Evolutionary conservation across 345 rosid species (phyloP), one percentile per base, ranked within the genome.

Genomic region (Hirschfeldia incana): DNA sequence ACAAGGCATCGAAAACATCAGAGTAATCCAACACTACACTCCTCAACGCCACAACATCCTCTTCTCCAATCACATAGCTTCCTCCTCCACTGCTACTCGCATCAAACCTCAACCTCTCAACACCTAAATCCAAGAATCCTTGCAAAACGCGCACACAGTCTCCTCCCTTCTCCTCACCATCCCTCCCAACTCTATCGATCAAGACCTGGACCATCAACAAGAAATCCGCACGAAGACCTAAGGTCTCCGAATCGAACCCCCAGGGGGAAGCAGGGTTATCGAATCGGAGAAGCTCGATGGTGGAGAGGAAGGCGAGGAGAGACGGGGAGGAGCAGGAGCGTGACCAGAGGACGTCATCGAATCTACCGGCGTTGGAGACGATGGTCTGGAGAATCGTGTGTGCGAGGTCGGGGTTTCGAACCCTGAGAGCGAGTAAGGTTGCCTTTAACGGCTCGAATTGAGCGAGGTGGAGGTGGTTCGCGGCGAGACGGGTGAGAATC

Each of bases 401-500:
- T 16, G 98, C 88, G 42, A 92, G 90, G 74, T 87, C 95, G 0
- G 95, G 92, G 69, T 83, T 84, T 61, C 87, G 87, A 59, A 87
- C 70, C 13, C 92, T 91, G 76, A 94, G 92, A 68, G 97, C 77
- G 29, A 85, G 86, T n/a, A 94, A 86, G 58, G 86, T 81, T 57
- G 98, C 98, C 26, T 97, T 89, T 17, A 94, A 78, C 13, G 98
- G 92, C 91, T 94, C 98, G 89, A 91, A 91, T 53, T 94, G 98
- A 36, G 93, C 94, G 15, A 94, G 84, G 79, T 89, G 84, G 66
- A 94, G 97, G 80, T 94, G 94, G 84, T 94, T 94, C 65, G 94
- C 93, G 36, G 94, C 95, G 13, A 94, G 87, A 79, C 94, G 94
- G 16, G 86, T 86, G 28, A 94, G 95, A 59, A 94, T 86, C 76